A percentile compares a stretch with the other conserved stretches of the same genome.
These are phyloP conservation scores for Silybum marianum DNA, from an alignment of 129 eudicot species.

Conservation along the genomic window DNA sequence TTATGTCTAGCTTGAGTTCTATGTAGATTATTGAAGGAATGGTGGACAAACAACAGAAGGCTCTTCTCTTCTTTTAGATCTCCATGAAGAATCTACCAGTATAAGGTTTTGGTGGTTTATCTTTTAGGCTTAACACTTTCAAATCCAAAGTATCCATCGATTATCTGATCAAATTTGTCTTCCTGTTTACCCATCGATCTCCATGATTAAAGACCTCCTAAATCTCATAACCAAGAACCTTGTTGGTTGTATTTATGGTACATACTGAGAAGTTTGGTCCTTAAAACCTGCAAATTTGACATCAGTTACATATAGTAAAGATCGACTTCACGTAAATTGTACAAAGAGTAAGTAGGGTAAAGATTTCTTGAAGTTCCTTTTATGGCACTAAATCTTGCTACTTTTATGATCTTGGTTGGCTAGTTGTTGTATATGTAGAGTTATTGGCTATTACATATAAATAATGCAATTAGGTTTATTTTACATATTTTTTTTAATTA, in stretches of 20 bases:
- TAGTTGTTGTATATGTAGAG: neutral
- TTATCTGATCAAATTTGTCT: slow-evolving; percentile 57
- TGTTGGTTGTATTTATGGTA: slow-evolving; percentile 88
- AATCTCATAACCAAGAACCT: slow-evolving; percentile 66
- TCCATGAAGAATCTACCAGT: too few species aligned
- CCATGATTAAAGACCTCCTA: slow-evolving; percentile 59
- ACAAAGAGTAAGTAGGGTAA: neutral
- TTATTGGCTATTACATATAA: neutral
- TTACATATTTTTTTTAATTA: too few species aligned
- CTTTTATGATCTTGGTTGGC: neutral
- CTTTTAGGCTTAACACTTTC: slow-evolving; percentile 59
- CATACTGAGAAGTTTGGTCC: neutral
- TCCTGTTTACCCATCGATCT: slow-evolving; percentile 63
- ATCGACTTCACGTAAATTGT: neutral
- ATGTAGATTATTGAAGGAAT: slow-evolving; percentile 40
- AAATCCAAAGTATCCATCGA: slow-evolving; percentile 42
- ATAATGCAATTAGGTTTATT: neutral
- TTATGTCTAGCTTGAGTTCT: slow-evolving; percentile 22
- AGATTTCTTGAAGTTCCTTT: neutral
- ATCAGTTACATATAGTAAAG: neutral
- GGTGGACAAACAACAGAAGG: slow-evolving; percentile 55
- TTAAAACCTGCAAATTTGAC: neutral
- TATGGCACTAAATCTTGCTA: neutral
- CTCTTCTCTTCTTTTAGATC: slow-evolving; percentile 91
- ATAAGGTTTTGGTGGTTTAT: slow-evolving; percentile 79